These are phyloP conservation scores for Poa annua DNA, from an alignment of 176 grass and related monocot species.

Conservation along the genomic window DNA sequence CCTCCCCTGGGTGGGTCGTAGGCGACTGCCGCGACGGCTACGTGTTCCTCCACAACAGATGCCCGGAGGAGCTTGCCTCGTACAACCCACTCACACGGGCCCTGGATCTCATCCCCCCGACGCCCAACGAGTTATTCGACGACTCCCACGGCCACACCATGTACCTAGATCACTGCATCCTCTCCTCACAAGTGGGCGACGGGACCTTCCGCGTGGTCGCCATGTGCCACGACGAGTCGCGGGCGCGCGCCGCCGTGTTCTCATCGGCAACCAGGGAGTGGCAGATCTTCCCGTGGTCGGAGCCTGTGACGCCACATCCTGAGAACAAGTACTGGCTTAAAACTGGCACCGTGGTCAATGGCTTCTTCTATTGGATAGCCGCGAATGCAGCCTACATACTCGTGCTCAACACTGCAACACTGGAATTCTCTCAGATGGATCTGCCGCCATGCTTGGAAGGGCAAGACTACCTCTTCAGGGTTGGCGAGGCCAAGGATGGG, in stretches of 20 bases:
- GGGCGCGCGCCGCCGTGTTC: constrained; percentile 16
- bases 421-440: no score
- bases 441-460: no score
- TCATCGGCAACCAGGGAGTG: background rate
- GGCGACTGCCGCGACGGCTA: background rate
- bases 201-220: background rate
- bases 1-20: constrained; percentile 6
- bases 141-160: background rate
- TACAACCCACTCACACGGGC: constrained; percentile 10
- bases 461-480: no score
- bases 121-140: background rate
- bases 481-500: no score
- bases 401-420: no score
- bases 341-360: no score
- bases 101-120: constrained; percentile 4
- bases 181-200: background rate
- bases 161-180: background rate
- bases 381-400: no score
- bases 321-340: background rate
- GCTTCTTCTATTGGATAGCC: no score
- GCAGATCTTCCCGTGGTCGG: background rate
- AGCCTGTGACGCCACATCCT: background rate
- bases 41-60: background rate
- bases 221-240: background rate
- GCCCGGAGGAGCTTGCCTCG: background rate